phyloP scores from a whole-genome alignment of 1,139 yeast species.

The Yamadazyma conglobata region DNA sequence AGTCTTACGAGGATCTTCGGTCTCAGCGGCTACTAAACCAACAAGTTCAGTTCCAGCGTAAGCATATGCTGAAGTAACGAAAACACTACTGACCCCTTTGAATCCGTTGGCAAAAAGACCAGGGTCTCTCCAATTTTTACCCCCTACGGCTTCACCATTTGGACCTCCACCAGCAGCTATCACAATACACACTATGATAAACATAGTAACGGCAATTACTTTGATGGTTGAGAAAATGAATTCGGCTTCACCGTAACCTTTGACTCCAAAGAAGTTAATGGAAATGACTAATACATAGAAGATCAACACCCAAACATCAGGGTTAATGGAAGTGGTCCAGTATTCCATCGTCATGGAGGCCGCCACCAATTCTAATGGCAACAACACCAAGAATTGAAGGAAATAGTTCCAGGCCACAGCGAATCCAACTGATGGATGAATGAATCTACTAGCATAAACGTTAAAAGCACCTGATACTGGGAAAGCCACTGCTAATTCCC shows the following conservation, averaged over 20 bases:
- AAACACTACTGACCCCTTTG: slow-evolving; percentile 39
- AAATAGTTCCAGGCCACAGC: slow-evolving; percentile 46
- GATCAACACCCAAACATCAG: slow-evolving; percentile 38
- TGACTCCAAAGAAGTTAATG: slow-evolving; percentile 39
- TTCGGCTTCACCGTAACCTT: slow-evolving; percentile 46
- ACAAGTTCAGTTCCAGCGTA: slow-evolving; percentile 43
- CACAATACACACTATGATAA: slow-evolving; percentile 39
- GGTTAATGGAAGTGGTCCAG: slow-evolving; percentile 35
- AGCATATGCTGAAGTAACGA: slow-evolving; percentile 42
- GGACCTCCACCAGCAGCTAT: slow-evolving; percentile 43
- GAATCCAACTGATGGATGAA: slow-evolving; percentile 41
- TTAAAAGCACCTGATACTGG: slow-evolving; percentile 42
- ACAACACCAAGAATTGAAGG: slow-evolving; percentile 33
- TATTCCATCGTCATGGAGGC: slow-evolving; percentile 39
- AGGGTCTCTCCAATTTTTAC: slow-evolving; percentile 37
- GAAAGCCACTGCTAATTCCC: slow-evolving; percentile 36
- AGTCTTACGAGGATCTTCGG: slow-evolving; percentile 35
- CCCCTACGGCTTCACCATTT: slow-evolving; percentile 35
- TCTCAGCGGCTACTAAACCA: slow-evolving; percentile 41
- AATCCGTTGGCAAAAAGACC: slow-evolving; percentile 44
- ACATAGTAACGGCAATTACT: slow-evolving; percentile 38
- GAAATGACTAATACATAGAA: slow-evolving; percentile 34
- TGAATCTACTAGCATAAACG: slow-evolving; percentile 36
- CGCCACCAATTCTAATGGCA: slow-evolving; percentile 38
- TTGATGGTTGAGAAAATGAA: slow-evolving; percentile 36